Conservation (phyloP, 2,329 filamentous ascomycete genomes). For the Aspergillus melleus region DNA sequence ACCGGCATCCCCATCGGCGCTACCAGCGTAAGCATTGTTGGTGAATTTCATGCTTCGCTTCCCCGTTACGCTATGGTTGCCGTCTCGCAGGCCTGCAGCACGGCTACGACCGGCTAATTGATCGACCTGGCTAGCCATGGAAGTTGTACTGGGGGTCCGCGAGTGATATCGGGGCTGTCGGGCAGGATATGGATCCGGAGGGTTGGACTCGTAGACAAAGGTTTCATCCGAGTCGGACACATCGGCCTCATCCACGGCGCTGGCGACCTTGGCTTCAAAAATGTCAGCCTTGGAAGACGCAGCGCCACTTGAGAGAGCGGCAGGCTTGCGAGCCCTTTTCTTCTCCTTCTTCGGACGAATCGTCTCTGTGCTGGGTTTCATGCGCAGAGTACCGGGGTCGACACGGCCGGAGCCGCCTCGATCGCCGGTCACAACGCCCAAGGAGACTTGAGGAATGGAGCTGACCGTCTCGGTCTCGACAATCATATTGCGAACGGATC, state of each 20-base stretch:
- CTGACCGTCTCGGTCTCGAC: constrained; percentile 96
- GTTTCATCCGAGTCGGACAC: constrained; percentile 98
- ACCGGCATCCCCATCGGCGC: constrained; percentile 65
- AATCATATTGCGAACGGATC: constrained; percentile 86
- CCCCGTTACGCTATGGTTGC: constrained; percentile 61
- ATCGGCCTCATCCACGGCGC: constrained; percentile 91
- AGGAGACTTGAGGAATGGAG: constrained; percentile 79
- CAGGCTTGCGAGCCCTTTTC: constrained; percentile 77
- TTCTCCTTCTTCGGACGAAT: constrained; percentile 93
- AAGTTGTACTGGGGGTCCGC: constrained; percentile 90
- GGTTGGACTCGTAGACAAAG: constrained; percentile 98
- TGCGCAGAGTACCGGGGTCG: constrained; percentile 71
- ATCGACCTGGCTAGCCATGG: constrained; percentile 56
- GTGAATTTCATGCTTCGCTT: constrained; percentile 98
- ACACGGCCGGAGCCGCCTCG: constrained; percentile 59
- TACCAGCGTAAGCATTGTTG: constrained; percentile 70
- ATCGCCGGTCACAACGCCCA: constrained; percentile 63
- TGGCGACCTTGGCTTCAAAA: constrained; percentile 95
- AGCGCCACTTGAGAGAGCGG: constrained; percentile 51
- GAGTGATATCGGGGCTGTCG: constrained; percentile 81
- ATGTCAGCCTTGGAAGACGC: constrained; percentile 96
- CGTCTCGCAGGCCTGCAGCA: constrained; percentile 66
- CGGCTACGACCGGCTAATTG: constrained; percentile 57
- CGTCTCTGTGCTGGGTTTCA: constrained; percentile 91
- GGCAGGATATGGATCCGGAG: constrained; percentile 57